These are phyloP conservation scores for Lentithecium fluviatile DNA, from an alignment of 495 filamentous ascomycete genomes.

Conservation along the genomic window DNA sequence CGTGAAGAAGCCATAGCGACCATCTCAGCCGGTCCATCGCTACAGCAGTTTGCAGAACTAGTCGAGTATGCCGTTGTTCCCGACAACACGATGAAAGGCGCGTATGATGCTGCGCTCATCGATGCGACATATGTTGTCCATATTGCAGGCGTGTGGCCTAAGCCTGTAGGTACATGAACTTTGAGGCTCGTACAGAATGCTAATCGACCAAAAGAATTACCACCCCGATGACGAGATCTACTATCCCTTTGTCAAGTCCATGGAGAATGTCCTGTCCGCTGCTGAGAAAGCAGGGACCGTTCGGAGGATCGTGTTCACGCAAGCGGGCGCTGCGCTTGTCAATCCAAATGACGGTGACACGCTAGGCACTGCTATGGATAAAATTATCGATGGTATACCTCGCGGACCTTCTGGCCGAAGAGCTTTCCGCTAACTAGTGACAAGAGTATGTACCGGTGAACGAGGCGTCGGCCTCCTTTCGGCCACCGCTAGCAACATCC, in stretches of 20 bases:
- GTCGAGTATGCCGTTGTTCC: constrained; percentile 23
- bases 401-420: neutral
- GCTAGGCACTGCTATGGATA: constrained; percentile 21
- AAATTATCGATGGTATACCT: constrained; percentile 17
- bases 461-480: neutral
- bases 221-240: constrained; percentile 26
- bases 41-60: constrained; percentile 10
- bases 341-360: constrained; percentile 24
- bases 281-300: constrained; percentile 22
- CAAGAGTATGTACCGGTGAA: constrained; percentile 19
- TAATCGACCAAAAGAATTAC: constrained; percentile 9
- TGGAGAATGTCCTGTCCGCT: constrained; percentile 28
- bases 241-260: constrained; percentile 26
- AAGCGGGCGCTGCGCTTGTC: constrained; percentile 26
- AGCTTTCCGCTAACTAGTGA: neutral
- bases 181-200: neutral
- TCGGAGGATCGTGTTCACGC: constrained; percentile 24
- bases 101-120: constrained; percentile 16
- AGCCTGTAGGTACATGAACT: constrained; percentile 12
- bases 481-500: constrained; percentile 18
- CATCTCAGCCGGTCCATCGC: constrained; percentile 15
- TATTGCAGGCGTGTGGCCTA: constrained; percentile 29
- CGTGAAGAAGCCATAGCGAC: constrained; percentile 17
- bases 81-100: constrained; percentile 16
- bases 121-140: constrained; percentile 19